These are phyloP conservation scores for Microbotryum silenes-acaulis DNA, from an alignment of 1,284 basidiomycete genomes.

Conservation along the genomic window DNA sequence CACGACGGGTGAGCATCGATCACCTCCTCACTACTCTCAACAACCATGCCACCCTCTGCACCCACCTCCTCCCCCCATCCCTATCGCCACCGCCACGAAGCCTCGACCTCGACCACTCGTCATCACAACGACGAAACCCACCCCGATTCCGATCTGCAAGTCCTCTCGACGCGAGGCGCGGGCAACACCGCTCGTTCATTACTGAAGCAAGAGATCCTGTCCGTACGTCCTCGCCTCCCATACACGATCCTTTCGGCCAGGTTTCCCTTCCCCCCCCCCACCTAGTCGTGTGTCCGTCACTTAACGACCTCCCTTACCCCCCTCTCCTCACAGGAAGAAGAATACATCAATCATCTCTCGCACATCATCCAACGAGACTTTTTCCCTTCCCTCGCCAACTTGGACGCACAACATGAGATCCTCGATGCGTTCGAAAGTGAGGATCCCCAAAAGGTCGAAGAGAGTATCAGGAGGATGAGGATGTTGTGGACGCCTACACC, in stretches of 20 bases:
- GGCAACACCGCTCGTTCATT: neutral
- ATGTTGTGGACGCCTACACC: slow-evolving; percentile 13
- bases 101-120: too few species aligned
- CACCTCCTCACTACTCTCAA: too few species aligned
- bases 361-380: slow-evolving; percentile 94
- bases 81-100: too few species aligned
- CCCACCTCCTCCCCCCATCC: too few species aligned
- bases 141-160: too few species aligned
- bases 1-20: too few species aligned
- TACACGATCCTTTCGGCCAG: neutral
- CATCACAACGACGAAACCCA: too few species aligned
- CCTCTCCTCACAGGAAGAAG: slow-evolving; percentile 57
- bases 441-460: slow-evolving; percentile 14
- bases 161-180: neutral
- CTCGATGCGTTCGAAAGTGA: slow-evolving; percentile 22
- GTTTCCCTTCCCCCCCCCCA: too few species aligned
- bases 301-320: neutral
- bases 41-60: too few species aligned
- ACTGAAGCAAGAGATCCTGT: slow-evolving; percentile 22
- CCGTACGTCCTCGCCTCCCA: slow-evolving; percentile 2
- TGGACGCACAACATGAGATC: slow-evolving; percentile 73
- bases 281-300: too few species aligned
- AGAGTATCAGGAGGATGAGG: slow-evolving; percentile 25
- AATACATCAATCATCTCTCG: slow-evolving; percentile 85
- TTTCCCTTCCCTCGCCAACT: slow-evolving; percentile 81